Conservation (phyloP, 331 rosid genomes). For the Pyrus hybrid region DNA sequence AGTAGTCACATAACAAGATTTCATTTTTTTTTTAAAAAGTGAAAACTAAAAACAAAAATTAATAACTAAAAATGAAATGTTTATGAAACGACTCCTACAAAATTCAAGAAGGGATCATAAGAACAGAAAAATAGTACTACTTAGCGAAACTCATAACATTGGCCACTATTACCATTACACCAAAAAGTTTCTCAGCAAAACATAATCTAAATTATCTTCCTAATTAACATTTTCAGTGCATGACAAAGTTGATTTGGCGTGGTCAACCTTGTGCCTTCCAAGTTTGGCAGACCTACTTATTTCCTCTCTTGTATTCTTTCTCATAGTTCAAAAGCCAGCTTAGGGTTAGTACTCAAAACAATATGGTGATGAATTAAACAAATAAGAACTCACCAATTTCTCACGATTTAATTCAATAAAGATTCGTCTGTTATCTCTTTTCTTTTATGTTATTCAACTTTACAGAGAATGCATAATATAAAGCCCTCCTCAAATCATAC, state of each 20-base stretch:
- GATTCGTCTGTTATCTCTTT: neutral
- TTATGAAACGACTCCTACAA: no score
- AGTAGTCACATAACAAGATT: no score
- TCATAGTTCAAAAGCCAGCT: neutral
- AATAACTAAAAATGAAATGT: no score
- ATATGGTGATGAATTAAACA: neutral
- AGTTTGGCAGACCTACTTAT: constrained; percentile 6
- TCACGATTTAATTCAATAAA: neutral
- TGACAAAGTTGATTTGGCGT: neutral
- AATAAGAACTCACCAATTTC: neutral
- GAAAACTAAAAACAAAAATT: no score
- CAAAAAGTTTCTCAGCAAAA: no score
- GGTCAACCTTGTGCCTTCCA: neutral
- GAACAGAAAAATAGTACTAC: no score
- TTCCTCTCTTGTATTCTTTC: neutral
- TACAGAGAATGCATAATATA: neutral
- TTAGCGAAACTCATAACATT: no score
- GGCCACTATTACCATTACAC: no score
- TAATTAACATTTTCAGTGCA: neutral
- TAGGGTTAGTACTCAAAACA: neutral
- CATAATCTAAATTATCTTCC: neutral
- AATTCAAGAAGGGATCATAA: no score
- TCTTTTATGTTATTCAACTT: neutral
- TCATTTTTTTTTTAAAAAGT: no score
- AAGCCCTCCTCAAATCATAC: neutral